Evolutionary conservation across 495 filamentous ascomycete species (phyloP).

Genomic region (Rusavskia elegans): DNA sequence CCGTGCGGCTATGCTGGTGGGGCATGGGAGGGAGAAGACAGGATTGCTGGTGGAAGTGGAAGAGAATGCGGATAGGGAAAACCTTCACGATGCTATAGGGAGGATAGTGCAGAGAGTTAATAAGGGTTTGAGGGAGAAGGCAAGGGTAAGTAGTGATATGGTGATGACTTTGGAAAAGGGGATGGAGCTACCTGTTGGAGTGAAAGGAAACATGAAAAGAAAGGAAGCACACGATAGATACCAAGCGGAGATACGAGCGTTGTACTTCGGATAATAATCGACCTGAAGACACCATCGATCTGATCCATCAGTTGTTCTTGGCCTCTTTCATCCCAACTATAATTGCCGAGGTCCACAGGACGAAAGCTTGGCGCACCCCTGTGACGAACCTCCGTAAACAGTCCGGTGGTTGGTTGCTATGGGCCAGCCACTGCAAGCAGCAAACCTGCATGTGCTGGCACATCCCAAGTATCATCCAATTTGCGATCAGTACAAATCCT

Average conservation of each 20-base stretch:
- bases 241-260: slow-evolving; percentile 1
- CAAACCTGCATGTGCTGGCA: too few species aligned
- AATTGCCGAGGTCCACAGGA: too few species aligned
- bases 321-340: too few species aligned
- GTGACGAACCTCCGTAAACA: too few species aligned
- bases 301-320: too few species aligned
- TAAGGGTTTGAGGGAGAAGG: neutral
- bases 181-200: slow-evolving; percentile 14
- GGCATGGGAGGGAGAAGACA: neutral
- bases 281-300: too few species aligned
- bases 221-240: slow-evolving; percentile 12
- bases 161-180: slow-evolving; percentile 1
- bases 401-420: too few species aligned
- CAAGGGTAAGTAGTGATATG: neutral
- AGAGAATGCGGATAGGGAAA: neutral
- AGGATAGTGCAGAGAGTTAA: neutral
- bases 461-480: too few species aligned
- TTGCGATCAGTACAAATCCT: too few species aligned
- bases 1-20: neutral
- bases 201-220: slow-evolving; percentile 9
- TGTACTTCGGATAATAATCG: neutral
- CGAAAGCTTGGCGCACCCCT: too few species aligned
- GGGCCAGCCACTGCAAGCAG: too few species aligned
- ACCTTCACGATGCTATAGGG: neutral
- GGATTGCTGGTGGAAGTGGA: slow-evolving; percentile 1